Evolutionary conservation across 208 protist genomes (phyloP), one percentile per base, ranked within the genome.

Genomic region (Porcisia hertigi): DNA sequence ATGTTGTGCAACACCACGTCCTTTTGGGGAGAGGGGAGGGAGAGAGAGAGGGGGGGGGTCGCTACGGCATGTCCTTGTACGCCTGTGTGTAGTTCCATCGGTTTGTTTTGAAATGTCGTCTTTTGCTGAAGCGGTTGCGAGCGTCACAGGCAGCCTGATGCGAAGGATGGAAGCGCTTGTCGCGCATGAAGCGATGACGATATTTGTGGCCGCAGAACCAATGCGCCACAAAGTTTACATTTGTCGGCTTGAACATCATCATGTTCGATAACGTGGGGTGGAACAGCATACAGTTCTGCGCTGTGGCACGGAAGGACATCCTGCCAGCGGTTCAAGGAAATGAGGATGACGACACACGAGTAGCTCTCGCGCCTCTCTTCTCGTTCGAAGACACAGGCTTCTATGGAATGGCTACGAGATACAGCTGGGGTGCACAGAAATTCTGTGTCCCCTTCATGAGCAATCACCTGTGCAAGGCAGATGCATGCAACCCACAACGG

Each of bases 71-170:
- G 65, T 97, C 93, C 77, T 93, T 91, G 81, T 97, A 97, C 14
- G 93, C 93, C 85, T 95, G 93, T 47, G 88, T 89, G 79, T 97
- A 97, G 79, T 97, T 97, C 92, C 93, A 97, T 12, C 93, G 79
- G 74, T 97, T 97, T 16, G 93, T 97, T 77, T 97, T 97, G 71
- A 95, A 97, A 79, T 94, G 90, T 23, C 80, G 79, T 69, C 88
- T 83, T 69, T 88, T 92, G 75, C 89, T 94, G 69, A 95, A 97
- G 20, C 91, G 89, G 69, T 97, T 97, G 71, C 93, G 83, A 6
- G 88, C 85, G 62, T 93, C 86, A 59, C 87, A 78, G 30, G 90
- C 84, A 3, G 89, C 91, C 71, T 95, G 87, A 41, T 90, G 79
- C 16, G 89, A 94, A 6, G 93, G 93, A 54, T 97, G 89, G 70